A percentile compares a stretch with the other conserved stretches of the same genome.
Conservation (phyloP, 805 yeast genomes). For the Tetrapisispora taiwanensis region DNA sequence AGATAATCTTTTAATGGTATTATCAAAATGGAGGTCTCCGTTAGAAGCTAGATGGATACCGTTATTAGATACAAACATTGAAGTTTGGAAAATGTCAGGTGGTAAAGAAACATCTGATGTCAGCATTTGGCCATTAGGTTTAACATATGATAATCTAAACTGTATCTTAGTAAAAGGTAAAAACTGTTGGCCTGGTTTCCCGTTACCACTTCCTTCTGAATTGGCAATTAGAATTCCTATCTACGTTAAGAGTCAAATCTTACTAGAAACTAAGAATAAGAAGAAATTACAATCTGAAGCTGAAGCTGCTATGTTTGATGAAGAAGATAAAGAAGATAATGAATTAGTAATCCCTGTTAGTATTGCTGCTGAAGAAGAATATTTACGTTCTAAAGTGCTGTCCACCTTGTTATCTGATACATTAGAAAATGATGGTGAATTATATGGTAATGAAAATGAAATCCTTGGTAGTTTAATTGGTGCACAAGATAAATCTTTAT, state of each 20-base stretch:
- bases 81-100: slow-evolving; percentile 41
- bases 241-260: slow-evolving; percentile 23
- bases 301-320: slow-evolving; percentile 8
- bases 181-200: slow-evolving; percentile 62
- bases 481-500: slow-evolving; percentile 63
- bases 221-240: slow-evolving; percentile 63
- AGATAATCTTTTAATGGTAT: slow-evolving; percentile 59
- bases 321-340: slow-evolving; percentile 12
- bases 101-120: slow-evolving; percentile 38
- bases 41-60: slow-evolving; percentile 84
- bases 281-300: slow-evolving; percentile 23
- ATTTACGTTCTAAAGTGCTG: slow-evolving; percentile 48
- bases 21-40: slow-evolving; percentile 70
- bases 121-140: slow-evolving; percentile 81
- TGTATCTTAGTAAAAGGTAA: slow-evolving; percentile 68
- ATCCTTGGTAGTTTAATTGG: slow-evolving; percentile 44
- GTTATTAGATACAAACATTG: slow-evolving; percentile 43
- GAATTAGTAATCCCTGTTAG: slow-evolving; percentile 22
- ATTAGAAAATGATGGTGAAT: slow-evolving; percentile 34
- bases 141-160: slow-evolving; percentile 56
- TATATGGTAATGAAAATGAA: slow-evolving; percentile 40
- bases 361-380: slow-evolving; percentile 49
- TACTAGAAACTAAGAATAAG: slow-evolving; percentile 22
- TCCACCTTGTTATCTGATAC: slow-evolving; percentile 56
- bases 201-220: slow-evolving; percentile 77